These are phyloP conservation scores for Penstemon davidsonii DNA, from an alignment of 257 asterid genomes.

Conservation along the genomic window DNA sequence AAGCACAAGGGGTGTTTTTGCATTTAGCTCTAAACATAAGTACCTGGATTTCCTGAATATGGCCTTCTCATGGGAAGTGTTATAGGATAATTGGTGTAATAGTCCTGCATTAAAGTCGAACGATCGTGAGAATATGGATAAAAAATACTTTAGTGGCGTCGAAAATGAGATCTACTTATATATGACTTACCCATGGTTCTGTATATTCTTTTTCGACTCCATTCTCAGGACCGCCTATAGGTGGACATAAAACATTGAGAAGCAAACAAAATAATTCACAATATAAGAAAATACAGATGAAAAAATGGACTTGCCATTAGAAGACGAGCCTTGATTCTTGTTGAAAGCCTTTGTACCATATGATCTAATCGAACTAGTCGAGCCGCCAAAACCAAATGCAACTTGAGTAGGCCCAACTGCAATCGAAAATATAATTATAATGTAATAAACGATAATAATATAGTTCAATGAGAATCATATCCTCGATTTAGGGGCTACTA, in stretches of 20 bases:
- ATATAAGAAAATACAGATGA: constrained; percentile 11
- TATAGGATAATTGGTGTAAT: constrained; percentile 64
- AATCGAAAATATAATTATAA: constrained; percentile 25
- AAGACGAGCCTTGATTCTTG: constrained; percentile 32
- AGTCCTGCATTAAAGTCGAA: constrained; percentile 49
- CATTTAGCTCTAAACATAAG: background rate
- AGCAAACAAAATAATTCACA: background rate
- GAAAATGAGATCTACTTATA: constrained; percentile 16
- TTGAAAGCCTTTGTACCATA: constrained; percentile 33
- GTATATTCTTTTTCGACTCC: constrained; percentile 62
- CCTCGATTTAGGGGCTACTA: background rate
- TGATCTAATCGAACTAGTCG: constrained; percentile 44
- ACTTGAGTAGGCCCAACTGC: constrained; percentile 51
- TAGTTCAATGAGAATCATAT: background rate
- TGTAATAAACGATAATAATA: background rate
- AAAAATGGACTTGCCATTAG: constrained; percentile 47
- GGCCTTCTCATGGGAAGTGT: constrained; percentile 85
- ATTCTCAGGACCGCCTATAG: constrained; percentile 42
- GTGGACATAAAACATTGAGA: constrained; percentile 20
- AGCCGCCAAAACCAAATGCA: constrained; percentile 65
- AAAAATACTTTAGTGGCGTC: background rate
- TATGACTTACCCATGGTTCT: constrained; percentile 82
- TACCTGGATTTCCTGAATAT: constrained; percentile 93
- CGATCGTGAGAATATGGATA: constrained; percentile 3
- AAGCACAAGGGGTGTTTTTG: no score